Evolutionary conservation across 768 basidiomycete species (phyloP).

Genomic region (Collybia nuda): DNA sequence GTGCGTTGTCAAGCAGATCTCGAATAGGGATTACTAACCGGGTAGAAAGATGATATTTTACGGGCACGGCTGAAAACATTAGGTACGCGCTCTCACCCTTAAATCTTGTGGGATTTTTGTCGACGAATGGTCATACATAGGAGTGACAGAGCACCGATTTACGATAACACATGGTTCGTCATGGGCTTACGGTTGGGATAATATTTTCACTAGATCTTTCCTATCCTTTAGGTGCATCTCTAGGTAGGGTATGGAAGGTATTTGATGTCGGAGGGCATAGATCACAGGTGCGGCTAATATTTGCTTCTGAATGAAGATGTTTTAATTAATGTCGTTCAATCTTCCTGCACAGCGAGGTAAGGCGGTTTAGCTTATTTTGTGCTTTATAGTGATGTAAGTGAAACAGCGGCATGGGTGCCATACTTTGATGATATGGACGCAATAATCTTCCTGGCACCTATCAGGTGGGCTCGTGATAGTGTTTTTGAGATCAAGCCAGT

Average conservation of each 20-base stretch:
- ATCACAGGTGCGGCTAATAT: constrained; percentile 57
- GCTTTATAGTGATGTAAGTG: not conserved
- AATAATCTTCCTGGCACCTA: constrained; percentile 71
- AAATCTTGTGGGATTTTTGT: not conserved
- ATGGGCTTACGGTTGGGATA: not conserved
- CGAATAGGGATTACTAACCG: not conserved
- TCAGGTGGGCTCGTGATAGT: constrained; percentile 36
- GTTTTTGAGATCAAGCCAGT: not conserved
- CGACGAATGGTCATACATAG: constrained; percentile 24
- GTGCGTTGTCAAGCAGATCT: constrained; percentile 29
- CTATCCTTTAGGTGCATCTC: constrained; percentile 16
- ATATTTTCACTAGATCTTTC: not conserved
- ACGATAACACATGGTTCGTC: constrained; percentile 48
- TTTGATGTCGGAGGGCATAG: constrained; percentile 65
- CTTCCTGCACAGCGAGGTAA: constrained; percentile 29
- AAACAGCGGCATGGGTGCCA: constrained; percentile 51
- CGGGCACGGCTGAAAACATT: constrained; percentile 67
- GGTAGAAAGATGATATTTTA: constrained; percentile 62
- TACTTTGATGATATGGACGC: constrained; percentile 74
- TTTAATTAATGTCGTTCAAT: not conserved
- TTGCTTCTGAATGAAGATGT: not conserved
- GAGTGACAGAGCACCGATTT: constrained; percentile 72
- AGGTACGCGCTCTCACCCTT: constrained; percentile 22
- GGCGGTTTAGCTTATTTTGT: constrained; percentile 1
- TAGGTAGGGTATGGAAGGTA: constrained; percentile 42